Percentiles rank a stretch among this genome's conserved stretches.
phyloP scores from a whole-genome alignment of 2,329 filamentous ascomycete species.

The Colletotrichum horii region DNA sequence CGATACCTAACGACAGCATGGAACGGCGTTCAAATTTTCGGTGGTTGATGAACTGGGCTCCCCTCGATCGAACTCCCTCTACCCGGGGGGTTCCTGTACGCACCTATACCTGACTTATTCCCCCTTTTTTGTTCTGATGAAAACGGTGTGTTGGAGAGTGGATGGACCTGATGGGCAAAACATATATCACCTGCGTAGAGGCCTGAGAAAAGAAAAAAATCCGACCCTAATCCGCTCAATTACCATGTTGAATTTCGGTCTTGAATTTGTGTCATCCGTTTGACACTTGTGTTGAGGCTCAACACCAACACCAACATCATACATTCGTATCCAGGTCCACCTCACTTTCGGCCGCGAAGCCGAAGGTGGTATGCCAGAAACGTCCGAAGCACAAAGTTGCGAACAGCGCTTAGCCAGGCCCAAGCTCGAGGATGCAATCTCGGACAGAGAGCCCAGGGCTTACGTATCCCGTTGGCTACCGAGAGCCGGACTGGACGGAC shows the following conservation, averaged over 20 bases:
- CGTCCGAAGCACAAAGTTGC: background rate
- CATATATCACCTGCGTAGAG: background rate
- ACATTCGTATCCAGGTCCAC: background rate
- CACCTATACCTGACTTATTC: constrained; percentile 14
- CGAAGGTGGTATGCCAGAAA: background rate
- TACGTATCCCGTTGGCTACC: background rate
- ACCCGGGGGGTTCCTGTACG: background rate
- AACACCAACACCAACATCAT: background rate
- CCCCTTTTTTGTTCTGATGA: background rate
- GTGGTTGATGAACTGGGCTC: background rate
- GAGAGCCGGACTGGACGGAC: background rate
- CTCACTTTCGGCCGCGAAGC: background rate
- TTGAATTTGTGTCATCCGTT: background rate
- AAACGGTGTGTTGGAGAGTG: background rate
- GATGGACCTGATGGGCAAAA: background rate
- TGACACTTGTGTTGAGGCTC: background rate
- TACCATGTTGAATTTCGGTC: background rate
- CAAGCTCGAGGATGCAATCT: background rate
- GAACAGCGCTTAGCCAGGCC: background rate
- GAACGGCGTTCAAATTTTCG: constrained; percentile 14
- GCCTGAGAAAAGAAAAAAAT: background rate
- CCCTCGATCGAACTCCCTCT: background rate
- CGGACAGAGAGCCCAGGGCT: background rate
- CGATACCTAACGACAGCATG: constrained; percentile 21
- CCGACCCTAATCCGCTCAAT: background rate